A percentile compares a stretch with the other conserved stretches of the same genome.
phyloP scores from a whole-genome alignment of 495 filamentous ascomycete genomes.

The Penicillium turbatum region DNA sequence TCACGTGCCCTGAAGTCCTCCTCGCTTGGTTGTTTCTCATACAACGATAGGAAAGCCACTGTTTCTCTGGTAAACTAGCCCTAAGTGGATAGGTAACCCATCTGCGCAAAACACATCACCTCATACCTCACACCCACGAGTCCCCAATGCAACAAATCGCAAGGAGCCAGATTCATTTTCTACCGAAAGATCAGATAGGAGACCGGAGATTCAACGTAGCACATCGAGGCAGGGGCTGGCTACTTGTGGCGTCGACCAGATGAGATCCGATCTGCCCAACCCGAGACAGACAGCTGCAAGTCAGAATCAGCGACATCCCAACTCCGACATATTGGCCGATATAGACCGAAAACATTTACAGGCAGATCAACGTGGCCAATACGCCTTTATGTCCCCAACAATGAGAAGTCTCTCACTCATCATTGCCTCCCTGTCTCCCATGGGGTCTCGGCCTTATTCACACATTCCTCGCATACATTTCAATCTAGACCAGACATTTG shows the following conservation, averaged over 20 bases:
- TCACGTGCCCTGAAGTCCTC: neutral
- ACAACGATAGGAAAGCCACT: neutral
- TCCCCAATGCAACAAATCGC: neutral
- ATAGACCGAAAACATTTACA: neutral
- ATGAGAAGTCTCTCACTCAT: too few species aligned
- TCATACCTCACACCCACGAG: neutral
- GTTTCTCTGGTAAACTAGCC: too few species aligned
- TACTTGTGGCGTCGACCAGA: neutral
- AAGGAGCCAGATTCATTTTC: neutral
- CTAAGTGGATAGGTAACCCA: too few species aligned
- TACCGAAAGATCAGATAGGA: neutral
- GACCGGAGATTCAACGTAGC: neutral
- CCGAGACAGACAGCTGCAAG: neutral
- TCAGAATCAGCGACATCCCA: neutral
- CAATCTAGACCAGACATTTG: neutral
- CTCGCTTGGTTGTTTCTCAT: neutral
- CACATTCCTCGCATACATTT: constrained; percentile 7
- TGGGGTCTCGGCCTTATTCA: neutral
- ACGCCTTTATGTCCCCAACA: too few species aligned
- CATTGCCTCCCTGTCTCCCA: neutral
- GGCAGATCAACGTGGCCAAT: neutral
- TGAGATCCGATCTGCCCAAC: neutral
- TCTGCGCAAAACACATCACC: neutral
- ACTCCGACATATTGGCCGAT: neutral
- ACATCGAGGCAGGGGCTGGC: neutral